Evolutionary conservation across 1,284 basidiomycete genomes (phyloP).

Genomic region (Pseudozyma pruni): DNA sequence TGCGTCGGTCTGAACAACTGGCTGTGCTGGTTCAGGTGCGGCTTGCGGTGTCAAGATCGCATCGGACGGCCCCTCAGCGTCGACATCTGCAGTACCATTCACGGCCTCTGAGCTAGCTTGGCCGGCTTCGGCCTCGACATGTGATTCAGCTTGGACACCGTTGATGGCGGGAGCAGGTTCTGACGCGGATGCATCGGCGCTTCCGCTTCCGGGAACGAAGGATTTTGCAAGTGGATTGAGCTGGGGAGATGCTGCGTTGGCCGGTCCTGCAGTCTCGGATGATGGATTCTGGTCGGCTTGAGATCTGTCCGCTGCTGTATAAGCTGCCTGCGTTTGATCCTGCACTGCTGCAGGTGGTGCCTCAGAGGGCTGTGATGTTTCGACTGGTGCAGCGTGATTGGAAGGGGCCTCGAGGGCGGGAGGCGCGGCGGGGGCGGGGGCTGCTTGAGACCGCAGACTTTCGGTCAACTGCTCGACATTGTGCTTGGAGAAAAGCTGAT

Average conservation of each 20-base stretch:
- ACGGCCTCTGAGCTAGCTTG: neutral
- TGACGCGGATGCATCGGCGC: neutral
- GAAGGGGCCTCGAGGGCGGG: conserved; percentile 59
- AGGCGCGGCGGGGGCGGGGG: conserved; percentile 4
- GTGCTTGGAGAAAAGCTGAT: conserved; percentile 79
- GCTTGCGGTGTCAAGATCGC: neutral
- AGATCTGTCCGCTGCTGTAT: neutral
- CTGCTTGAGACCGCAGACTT: conserved; percentile 72
- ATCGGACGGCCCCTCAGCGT: conserved; percentile 1
- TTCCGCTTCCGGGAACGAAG: conserved; percentile 28
- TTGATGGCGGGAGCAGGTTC: conserved; percentile 2
- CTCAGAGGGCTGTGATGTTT: conserved; percentile 14
- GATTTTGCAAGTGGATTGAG: conserved; percentile 44
- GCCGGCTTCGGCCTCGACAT: neutral
- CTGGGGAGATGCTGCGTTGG: conserved; percentile 24
- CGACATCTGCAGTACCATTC: conserved; percentile 1
- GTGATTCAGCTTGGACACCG: neutral
- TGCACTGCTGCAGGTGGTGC: conserved; percentile 1
- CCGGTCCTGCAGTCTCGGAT: conserved; percentile 1
- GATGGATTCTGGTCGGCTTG: neutral
- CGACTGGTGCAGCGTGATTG: conserved; percentile 10
- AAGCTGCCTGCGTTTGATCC: neutral
- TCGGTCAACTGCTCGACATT: conserved; percentile 82
- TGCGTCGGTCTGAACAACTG: neutral
- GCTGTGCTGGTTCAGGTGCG: neutral